These are phyloP conservation scores for Talaromyces trachyspermus DNA, from an alignment of 495 filamentous ascomycete genomes.

Conservation along the genomic window DNA sequence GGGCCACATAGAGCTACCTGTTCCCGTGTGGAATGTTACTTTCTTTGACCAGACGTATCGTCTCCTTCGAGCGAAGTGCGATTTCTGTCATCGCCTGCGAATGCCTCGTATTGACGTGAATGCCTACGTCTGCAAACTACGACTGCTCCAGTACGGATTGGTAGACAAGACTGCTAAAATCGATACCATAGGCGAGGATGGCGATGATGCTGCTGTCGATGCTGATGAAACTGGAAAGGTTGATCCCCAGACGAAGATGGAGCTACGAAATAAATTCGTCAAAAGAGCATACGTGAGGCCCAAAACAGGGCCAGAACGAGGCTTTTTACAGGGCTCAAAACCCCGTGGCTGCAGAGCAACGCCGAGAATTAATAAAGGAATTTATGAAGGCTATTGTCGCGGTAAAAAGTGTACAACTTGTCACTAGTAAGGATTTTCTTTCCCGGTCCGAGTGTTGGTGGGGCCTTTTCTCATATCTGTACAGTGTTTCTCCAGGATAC, in stretches of 20 bases:
- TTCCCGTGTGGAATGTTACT: slow-evolving; percentile 84
- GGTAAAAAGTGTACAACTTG: slow-evolving; percentile 69
- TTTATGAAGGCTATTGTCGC: slow-evolving; percentile 63
- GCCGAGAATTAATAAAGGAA: slow-evolving; percentile 67
- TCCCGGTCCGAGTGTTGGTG: neutral
- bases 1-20: slow-evolving; percentile 91
- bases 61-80: slow-evolving; percentile 76
- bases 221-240: slow-evolving; percentile 50
- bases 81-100: slow-evolving; percentile 79
- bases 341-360: slow-evolving; percentile 68
- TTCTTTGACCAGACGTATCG: slow-evolving; percentile 87
- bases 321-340: slow-evolving; percentile 61
- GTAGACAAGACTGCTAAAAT: slow-evolving; percentile 65
- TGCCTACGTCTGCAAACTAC: slow-evolving; percentile 74
- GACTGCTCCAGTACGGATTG: slow-evolving; percentile 77
- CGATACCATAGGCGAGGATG: slow-evolving; percentile 44
- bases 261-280: slow-evolving; percentile 63
- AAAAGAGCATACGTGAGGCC: slow-evolving; percentile 53
- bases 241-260: slow-evolving; percentile 54
- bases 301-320: slow-evolving; percentile 35
- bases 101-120: slow-evolving; percentile 66
- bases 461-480: slow-evolving; percentile 15
- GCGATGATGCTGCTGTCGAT: slow-evolving; percentile 30
- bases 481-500: slow-evolving; percentile 65
- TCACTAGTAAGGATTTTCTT: slow-evolving; percentile 44